Conservation (phyloP, 768 basidiomycete genomes). For the Heimioporus sp. region DNA sequence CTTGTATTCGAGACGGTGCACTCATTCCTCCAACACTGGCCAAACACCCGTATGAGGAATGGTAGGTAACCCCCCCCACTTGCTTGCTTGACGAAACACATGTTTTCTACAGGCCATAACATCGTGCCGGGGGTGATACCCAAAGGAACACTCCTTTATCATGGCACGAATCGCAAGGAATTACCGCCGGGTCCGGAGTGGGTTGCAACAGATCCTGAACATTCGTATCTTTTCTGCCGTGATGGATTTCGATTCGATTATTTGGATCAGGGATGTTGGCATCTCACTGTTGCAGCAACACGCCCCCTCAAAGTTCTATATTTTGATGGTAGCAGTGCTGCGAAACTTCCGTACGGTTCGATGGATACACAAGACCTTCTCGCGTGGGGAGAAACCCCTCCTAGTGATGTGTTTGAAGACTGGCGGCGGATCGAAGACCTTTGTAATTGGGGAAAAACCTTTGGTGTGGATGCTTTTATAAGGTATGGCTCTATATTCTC, state of each 20-base stretch:
- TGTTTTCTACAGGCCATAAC: neutral
- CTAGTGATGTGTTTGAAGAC: conserved; percentile 21
- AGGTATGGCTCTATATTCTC: conserved; percentile 25
- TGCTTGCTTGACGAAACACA: neutral
- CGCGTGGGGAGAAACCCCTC: conserved; percentile 22
- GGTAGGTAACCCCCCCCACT: conserved; percentile 8
- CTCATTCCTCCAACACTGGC: conserved; percentile 38
- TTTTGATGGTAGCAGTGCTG: conserved; percentile 12
- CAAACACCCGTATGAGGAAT: conserved; percentile 36
- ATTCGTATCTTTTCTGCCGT: conserved; percentile 33
- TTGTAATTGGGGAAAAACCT: conserved; percentile 31
- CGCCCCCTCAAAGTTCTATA: conserved; percentile 9
- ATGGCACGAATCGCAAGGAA: conserved; percentile 3
- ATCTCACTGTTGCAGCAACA: conserved; percentile 4
- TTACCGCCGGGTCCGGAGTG: conserved; percentile 28
- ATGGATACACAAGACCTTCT: conserved; percentile 36
- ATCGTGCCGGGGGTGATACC: conserved; percentile 6
- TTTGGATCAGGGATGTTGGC: conserved; percentile 18
- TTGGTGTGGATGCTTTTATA: conserved; percentile 34
- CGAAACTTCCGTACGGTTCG: conserved; percentile 21
- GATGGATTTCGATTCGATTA: neutral
- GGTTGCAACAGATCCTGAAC: conserved; percentile 30
- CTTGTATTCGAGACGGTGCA: conserved; percentile 36
- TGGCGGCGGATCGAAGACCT: conserved; percentile 23
- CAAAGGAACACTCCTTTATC: conserved; percentile 3